A percentile compares a stretch with the other conserved stretches of the same genome.
Evolutionary conservation across 2,329 filamentous ascomycete genomes (phyloP).

Genomic region (Aspergillus aculeatinus): DNA sequence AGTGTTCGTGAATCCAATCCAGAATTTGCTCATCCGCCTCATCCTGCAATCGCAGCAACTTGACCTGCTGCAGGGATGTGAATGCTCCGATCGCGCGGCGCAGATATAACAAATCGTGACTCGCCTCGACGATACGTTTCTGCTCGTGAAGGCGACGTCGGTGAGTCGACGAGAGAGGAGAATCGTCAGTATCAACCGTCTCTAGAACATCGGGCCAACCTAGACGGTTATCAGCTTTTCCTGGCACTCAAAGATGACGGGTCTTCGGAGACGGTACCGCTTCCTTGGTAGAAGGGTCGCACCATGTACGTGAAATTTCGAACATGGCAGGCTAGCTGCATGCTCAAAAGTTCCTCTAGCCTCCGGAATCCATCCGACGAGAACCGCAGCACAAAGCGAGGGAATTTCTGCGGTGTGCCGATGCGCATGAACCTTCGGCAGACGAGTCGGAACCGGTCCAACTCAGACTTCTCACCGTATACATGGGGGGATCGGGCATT

Average conservation of each 20-base stretch:
- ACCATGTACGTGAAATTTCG: conserved; percentile 42
- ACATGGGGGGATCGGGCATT: conserved; percentile 9
- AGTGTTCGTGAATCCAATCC: conserved; percentile 51
- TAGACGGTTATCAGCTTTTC: conserved; percentile 25
- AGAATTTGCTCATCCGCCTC: conserved; percentile 57
- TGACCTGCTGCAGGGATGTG: conserved; percentile 61
- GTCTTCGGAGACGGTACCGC: conserved; percentile 32
- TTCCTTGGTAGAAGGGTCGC: conserved; percentile 42
- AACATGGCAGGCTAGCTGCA: conserved; percentile 39
- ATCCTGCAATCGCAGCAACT: conserved; percentile 63
- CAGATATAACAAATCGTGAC: conserved; percentile 54
- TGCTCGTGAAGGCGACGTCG: conserved; percentile 37
- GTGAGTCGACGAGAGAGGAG: conserved; percentile 29
- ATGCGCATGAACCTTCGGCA: conserved; percentile 43
- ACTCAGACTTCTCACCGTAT: conserved; percentile 34
- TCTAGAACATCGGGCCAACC: conserved; percentile 31
- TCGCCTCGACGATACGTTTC: conserved; percentile 48
- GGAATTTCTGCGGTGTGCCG: conserved; percentile 41
- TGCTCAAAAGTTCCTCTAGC: conserved; percentile 35
- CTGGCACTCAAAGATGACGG: conserved; percentile 4
- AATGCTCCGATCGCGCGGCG: conserved; percentile 59
- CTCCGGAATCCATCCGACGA: conserved; percentile 36
- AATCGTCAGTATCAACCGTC: conserved; percentile 20
- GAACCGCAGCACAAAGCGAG: conserved; percentile 38
- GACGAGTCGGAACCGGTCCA: conserved; percentile 43